Base-by-base conservation (phyloP, 495 filamentous ascomycete genomes). In the Tuber brumale region DNA sequence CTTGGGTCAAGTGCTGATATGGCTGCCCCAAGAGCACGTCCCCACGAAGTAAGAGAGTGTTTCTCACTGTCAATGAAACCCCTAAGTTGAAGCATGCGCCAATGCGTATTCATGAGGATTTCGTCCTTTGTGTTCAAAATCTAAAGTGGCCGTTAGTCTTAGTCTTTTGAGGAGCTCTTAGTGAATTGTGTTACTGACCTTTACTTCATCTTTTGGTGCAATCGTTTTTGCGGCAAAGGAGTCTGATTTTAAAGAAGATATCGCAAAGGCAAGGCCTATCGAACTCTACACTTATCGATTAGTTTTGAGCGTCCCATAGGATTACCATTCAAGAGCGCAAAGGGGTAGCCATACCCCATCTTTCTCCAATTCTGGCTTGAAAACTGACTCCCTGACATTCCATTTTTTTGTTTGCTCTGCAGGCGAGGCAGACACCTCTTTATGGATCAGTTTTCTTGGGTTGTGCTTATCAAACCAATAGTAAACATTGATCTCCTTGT, bases 11-110 rank as follows among this genome's bases (percentile, higher is more conserved):
- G 83, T 0, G 87, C 85, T 44, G 89, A 86, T 45, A 96, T 85
- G 23, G 92, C 89, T 72, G 89, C 88, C 46, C 90, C 88, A 37
- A 98, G 85, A 18, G 92, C 92, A 76, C 90, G 87, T 41, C 95
- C 95, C 95, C 94, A 97, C 41, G 84, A 76, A 12, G 94, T 97
- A 42, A 97, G 88, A 75, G 90, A 87, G 84, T 98, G 95, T 70
- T 90, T 89, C 70, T 91, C 88, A 31, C 76, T 75, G 77, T 96
- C 89, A 51, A 95, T 85, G 79, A 97, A 98, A 16, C 89, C 93
- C 70, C 94, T 91, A 61, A 98, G 86, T 83, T 97, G 93, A 43
- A 98, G 86, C 84, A 97, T 95, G 61, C 93, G 89, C 91, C 93
- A 97, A 71, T 93, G 84, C 5, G 91, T 89, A 81, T 97, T 93